Evolutionary conservation across 179 eudicot genomes (phyloP).

Genomic region (Heliamphora pulchella): DNA sequence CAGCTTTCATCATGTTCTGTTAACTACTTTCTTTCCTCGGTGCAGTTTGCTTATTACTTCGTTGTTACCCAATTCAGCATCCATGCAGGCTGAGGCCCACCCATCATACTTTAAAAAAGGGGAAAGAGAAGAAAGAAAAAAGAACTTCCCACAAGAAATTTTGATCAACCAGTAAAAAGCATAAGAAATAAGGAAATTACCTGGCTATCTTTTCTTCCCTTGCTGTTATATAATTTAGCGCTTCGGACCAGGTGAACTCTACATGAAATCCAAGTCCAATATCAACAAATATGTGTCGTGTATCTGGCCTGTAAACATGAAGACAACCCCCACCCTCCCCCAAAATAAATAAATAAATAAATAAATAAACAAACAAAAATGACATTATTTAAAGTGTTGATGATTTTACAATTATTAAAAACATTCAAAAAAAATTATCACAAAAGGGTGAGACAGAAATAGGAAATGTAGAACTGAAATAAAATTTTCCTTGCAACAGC

Average conservation of each 20-base stretch:
- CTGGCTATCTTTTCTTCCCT: slow-evolving; percentile 71
- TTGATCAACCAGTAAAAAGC: background rate
- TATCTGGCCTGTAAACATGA: slow-evolving; percentile 59
- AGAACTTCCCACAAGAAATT: background rate
- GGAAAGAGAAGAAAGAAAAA: background rate
- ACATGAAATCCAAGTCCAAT: slow-evolving; percentile 94
- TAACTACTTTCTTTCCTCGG: background rate
- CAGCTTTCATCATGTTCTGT: background rate
- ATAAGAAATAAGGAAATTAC: slow-evolving; percentile 24
- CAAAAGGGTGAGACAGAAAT: background rate
- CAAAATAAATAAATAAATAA: too few relatives aligned
- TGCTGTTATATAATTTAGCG: slow-evolving; percentile 52
- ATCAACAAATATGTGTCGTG: slow-evolving; percentile 75
- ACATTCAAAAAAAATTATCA: background rate
- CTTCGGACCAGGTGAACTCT: slow-evolving; percentile 94
- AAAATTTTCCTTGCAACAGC: background rate
- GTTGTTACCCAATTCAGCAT: background rate
- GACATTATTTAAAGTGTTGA: background rate
- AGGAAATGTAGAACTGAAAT: background rate
- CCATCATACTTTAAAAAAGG: too few relatives aligned
- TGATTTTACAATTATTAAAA: background rate
- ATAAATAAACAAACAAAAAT: background rate
- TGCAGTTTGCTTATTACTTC: background rate
- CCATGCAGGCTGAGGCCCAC: too few relatives aligned
- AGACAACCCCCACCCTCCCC: background rate